Percentiles rank a stretch among this genome's conserved stretches.
phyloP scores from a whole-genome alignment of 148 eudicot genomes.

The Vaccinium darrowii region DNA sequence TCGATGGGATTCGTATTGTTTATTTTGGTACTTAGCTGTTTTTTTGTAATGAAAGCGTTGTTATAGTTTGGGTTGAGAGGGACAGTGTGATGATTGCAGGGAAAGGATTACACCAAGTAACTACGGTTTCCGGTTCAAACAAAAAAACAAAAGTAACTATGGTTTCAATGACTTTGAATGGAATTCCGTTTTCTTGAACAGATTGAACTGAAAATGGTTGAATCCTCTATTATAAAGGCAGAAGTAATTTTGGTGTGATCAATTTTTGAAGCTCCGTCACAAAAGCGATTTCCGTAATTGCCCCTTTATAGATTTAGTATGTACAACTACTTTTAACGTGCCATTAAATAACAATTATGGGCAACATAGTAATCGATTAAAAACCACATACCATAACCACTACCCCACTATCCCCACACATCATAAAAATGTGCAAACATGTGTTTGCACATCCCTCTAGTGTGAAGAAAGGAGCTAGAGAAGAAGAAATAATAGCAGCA shows the following conservation, averaged over 20 bases:
- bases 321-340: background rate
- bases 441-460: background rate
- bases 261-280: background rate
- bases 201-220: background rate
- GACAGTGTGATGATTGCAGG: background rate
- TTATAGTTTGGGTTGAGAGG: background rate
- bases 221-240: background rate
- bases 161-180: background rate
- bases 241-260: background rate
- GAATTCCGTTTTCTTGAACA: background rate
- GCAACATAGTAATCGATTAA: background rate
- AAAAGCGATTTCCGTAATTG: background rate
- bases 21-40: background rate
- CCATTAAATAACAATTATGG: background rate
- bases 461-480: background rate
- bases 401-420: background rate
- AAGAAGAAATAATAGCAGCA: background rate
- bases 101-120: background rate
- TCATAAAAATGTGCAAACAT: background rate
- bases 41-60: no score
- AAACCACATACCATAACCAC: background rate
- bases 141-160: background rate
- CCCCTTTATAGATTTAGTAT: background rate
- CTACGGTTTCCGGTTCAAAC: background rate
- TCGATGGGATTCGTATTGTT: background rate